Evolutionary conservation across 805 yeast genomes (phyloP), one percentile per base, ranked within the genome.

Genomic region (Saccharomycopsis sp.): DNA sequence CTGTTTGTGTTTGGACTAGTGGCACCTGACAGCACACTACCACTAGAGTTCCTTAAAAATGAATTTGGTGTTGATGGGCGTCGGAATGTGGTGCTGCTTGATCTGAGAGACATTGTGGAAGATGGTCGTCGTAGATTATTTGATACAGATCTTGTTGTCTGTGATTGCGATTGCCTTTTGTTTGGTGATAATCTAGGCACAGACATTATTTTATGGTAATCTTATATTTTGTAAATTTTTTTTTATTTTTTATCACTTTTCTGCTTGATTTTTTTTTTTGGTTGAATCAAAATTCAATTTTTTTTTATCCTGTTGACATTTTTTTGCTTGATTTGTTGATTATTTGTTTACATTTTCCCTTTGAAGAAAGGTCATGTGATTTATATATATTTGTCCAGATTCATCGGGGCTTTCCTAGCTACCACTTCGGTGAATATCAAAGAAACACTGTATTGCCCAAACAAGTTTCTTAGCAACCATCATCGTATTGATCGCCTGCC

Each of bases 1-100:
- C 56, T 52, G 40, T 58, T 53, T 33, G 45, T 29, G 21, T 45
- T 49, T 13, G 59, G 56, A 32, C 56, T 53, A n/a, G 51, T 35
- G 38, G 38, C 19, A 21, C 49, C 28, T 5, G 47, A 44, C 4
- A 40, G 41, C 4, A 40, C 40, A 23, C 43, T 40, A 2, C 38
- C 42, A 13, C 41, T 31, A 11, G 44, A 33, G 13, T 13, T 26
- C 16, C 45, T 29, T 14, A 36, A 1, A 34, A 37, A 19, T 7
- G 28, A 24, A n/a, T 19, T 33, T 4, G 51, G 51, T 3, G 51
- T 48, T 4, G 51, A 44, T 2, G 51, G 48, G 9, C 51, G 28
- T 33, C 41, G 28, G 7, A 47, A 20, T 13, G 38, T n/a, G 17
- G 17, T 21, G 16, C 35, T 20, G 17, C 20, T 41, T 3, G 51